Base-by-base conservation (phyloP, 768 basidiomycete species). In the Hericium alpestre region DNA sequence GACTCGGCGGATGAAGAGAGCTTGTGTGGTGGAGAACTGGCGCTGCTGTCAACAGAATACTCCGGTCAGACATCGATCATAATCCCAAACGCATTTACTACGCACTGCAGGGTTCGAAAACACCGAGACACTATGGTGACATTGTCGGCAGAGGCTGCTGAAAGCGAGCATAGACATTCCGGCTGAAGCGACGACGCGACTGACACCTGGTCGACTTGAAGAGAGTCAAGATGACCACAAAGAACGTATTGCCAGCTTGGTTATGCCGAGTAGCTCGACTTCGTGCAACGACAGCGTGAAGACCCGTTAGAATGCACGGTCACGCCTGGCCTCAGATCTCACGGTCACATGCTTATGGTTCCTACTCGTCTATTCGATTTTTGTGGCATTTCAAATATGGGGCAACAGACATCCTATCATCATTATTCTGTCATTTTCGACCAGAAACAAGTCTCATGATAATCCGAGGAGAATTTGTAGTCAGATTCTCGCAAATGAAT, bases 21-120 rank as follows among this genome's bases (percentile, higher is more conserved):
- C 65, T 50, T 69, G 70, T 22, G 73, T 82, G 3, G 78, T 78
- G 25, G 79, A 80, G 65, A 89, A 86, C 50, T 72, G 54, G 15
- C 54, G n/a, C 20, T 51, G 22, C 23, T 51, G 25, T 25, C 32
- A 32, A 32, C 0, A 32, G 32, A 32, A 32, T 6, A 32, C 32
- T 32, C 32, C 32, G 32, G 32, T 32, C 32, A 32, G 32, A 32
- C 32, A 32, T 32, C 6, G 9, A 32, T 32, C 32, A 32, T 10
- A 9, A 32, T 32, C 1, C 32, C 32, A 32, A 7, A 32, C 8
- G 9, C 9, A 32, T 32, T 32, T 32, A 32, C 32, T 32, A 32
- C 32, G 32, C 32, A 46, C 43, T 20, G 43, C n/a, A 18, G 43
- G 43, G n/a, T 7, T n/a, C 16, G 43, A 46, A 46, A 46, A 46